phyloP scores from a whole-genome alignment of 2,329 filamentous ascomycete genomes.

The Arthrobotrys iridis region DNA sequence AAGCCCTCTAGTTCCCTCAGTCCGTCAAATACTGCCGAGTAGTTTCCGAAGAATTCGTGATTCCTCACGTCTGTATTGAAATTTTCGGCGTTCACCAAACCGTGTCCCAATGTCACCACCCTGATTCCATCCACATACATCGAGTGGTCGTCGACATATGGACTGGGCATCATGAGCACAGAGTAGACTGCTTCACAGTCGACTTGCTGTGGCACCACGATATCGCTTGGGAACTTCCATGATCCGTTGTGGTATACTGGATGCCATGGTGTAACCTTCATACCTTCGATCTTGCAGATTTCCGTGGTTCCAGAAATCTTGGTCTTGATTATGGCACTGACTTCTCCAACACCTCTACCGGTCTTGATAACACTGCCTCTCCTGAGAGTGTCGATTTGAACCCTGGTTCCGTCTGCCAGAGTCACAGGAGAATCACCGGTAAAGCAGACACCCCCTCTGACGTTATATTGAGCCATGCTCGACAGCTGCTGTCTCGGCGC shows the following conservation, averaged over 20 bases:
- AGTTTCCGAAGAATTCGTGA: constrained; percentile 69
- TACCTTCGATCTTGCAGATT: constrained; percentile 65
- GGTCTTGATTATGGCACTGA: constrained; percentile 68
- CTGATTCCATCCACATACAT: constrained; percentile 63
- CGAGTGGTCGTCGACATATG: constrained; percentile 65
- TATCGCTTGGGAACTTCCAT: constrained; percentile 66
- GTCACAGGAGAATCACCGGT: constrained; percentile 65
- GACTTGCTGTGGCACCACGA: constrained; percentile 59
- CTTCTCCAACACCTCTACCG: constrained; percentile 65
- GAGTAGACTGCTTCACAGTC: constrained; percentile 69
- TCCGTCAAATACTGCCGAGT: constrained; percentile 62
- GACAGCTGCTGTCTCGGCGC: background rate
- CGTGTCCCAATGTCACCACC: constrained; percentile 71
- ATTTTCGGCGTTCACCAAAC: constrained; percentile 60
- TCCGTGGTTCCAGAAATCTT: constrained; percentile 60
- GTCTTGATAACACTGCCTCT: constrained; percentile 66
- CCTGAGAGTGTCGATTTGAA: constrained; percentile 64
- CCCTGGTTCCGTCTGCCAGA: constrained; percentile 62
- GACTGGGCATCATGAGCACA: constrained; percentile 66
- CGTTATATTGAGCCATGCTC: constrained; percentile 65
- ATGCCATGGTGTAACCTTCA: constrained; percentile 71
- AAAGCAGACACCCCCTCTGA: constrained; percentile 66
- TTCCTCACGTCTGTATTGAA: constrained; percentile 62
- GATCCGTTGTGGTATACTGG: constrained; percentile 64
- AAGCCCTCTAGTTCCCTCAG: constrained; percentile 61